Conservation (phyloP, 176 grass and related monocot genomes). For the Melocanna baccifera region DNA sequence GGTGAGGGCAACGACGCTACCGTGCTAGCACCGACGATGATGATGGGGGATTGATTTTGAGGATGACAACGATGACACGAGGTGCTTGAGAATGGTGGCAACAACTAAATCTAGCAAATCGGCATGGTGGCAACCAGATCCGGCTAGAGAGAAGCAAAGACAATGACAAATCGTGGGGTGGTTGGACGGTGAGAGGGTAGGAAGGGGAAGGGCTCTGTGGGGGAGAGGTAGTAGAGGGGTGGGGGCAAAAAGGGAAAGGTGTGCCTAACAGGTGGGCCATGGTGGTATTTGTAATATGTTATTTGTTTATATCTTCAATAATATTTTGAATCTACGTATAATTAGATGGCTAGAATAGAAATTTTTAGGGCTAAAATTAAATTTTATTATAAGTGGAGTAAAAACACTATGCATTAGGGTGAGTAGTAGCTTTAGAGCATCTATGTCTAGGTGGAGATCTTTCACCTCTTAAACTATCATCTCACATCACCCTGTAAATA, state of each 20-base stretch:
- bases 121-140: not conserved
- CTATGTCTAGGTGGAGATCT: too few relatives aligned
- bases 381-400: not conserved
- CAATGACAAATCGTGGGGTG: not conserved
- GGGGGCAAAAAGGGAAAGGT: too few relatives aligned
- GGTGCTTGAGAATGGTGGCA: not conserved
- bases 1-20: not conserved
- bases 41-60: too few relatives aligned
- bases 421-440: not conserved
- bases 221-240: not conserved
- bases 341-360: not conserved
- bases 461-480: too few relatives aligned
- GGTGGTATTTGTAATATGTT: not conserved
- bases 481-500: too few relatives aligned
- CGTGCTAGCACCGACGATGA: not conserved
- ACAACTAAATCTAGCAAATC: not conserved
- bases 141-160: fast-evolving
- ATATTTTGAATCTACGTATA: too few relatives aligned
- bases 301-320: too few relatives aligned
- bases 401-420: not conserved
- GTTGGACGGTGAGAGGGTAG: not conserved
- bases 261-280: too few relatives aligned
- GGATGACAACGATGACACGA: not conserved
- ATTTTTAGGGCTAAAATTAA: not conserved
- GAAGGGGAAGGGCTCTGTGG: not conserved